These are phyloP conservation scores for Kitagawia praeruptora DNA, from an alignment of 129 eudicot genomes.

Conservation along the genomic window DNA sequence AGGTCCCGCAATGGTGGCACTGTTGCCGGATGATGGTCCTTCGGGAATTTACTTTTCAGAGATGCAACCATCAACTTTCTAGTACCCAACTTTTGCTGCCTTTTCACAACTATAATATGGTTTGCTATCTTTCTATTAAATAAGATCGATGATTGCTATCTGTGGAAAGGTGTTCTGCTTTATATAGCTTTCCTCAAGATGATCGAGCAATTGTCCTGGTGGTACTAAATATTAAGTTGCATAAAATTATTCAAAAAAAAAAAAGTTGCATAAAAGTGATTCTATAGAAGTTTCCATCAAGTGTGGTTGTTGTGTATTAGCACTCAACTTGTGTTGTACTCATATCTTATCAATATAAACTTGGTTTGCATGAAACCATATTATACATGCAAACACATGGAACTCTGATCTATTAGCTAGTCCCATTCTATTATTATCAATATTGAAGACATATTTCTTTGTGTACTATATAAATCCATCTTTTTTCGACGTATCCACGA, in stretches of 20 bases:
- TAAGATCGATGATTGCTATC: background rate
- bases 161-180: background rate
- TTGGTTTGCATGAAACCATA: too few species aligned
- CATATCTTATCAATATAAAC: too few species aligned
- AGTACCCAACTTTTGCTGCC: background rate
- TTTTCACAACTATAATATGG: background rate
- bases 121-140: background rate
- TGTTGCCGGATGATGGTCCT: slow-evolving; percentile 42
- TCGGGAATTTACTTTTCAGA: slow-evolving; percentile 25
- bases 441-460: too few species aligned
- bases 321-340: too few species aligned
- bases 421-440: background rate
- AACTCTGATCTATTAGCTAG: background rate
- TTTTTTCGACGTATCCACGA: too few species aligned
- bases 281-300: too few species aligned
- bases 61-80: slow-evolving; percentile 2
- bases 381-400: background rate
- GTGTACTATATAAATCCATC: too few species aligned
- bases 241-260: too few species aligned
- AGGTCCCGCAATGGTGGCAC: slow-evolving; percentile 34
- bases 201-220: background rate
- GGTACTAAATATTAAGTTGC: too few species aligned
- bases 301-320: too few species aligned
- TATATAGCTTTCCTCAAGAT: background rate
- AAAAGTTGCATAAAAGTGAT: too few species aligned